Percentiles rank a stretch among this genome's conserved stretches.
phyloP scores from a whole-genome alignment of 805 yeast species.

The Saccharomycopsis sp. region DNA sequence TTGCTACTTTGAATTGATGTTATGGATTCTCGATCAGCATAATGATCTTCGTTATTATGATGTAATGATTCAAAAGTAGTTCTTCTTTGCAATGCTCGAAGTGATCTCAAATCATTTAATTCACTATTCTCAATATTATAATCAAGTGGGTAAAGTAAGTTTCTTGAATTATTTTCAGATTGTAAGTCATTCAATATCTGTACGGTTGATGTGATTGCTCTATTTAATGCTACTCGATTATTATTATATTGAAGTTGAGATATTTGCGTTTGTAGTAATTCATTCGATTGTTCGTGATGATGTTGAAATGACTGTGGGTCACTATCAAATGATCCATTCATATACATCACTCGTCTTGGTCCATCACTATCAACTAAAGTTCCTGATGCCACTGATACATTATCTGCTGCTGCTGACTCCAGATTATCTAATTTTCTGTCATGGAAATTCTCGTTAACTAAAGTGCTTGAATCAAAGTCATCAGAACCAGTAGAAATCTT shows the following conservation, averaged over 20 bases:
- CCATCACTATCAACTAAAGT: conserved; percentile 12
- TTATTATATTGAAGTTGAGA: conserved; percentile 74
- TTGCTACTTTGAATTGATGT: conserved; percentile 14
- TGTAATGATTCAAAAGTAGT: conserved; percentile 26
- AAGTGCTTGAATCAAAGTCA: background rate
- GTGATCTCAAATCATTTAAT: conserved; percentile 25
- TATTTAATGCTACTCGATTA: conserved; percentile 55
- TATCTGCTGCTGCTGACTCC: conserved; percentile 1
- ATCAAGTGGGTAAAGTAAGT: conserved; percentile 55
- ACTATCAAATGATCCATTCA: conserved; percentile 7
- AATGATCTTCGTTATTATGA: conserved; percentile 23
- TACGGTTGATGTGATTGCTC: conserved; percentile 49
- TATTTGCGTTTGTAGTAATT: conserved; percentile 40
- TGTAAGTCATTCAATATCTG: conserved; percentile 45
- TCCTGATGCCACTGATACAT: conserved; percentile 7
- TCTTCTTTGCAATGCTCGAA: conserved; percentile 22
- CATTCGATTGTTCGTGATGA: conserved; percentile 6
- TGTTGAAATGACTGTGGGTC: conserved; percentile 4
- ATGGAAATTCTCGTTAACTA: background rate
- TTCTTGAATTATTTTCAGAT: conserved; percentile 50
- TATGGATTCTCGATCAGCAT: conserved; percentile 21
- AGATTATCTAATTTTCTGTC: background rate
- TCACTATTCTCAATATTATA: conserved; percentile 29
- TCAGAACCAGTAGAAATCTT: too few relatives aligned
- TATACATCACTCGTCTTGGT: conserved; percentile 17